phyloP scores from a whole-genome alignment of 2,329 filamentous ascomycete species.

The Fusarium duplospermum region DNA sequence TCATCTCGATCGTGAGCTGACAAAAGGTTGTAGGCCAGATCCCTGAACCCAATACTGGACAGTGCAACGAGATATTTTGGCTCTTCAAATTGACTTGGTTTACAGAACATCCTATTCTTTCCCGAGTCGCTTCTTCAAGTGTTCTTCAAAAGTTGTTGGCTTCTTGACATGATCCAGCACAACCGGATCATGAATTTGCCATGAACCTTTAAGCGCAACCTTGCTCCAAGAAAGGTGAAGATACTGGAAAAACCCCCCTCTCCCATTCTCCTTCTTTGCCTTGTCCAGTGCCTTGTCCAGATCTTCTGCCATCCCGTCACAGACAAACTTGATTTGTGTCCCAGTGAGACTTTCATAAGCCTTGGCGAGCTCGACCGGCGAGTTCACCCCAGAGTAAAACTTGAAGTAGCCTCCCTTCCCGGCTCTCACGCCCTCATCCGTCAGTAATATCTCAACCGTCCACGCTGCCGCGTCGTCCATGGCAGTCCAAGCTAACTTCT shows the following conservation, averaged over 20 bases:
- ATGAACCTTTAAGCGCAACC: not conserved
- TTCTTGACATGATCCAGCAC: not conserved
- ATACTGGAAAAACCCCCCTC: not conserved
- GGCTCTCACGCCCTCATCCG: not conserved
- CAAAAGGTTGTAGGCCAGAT: not conserved
- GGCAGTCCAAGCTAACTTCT: not conserved
- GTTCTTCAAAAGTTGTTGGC: not conserved
- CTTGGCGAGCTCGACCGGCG: not conserved
- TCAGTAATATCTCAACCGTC: not conserved
- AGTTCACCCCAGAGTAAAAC: not conserved
- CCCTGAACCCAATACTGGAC: no score
- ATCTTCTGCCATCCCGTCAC: not conserved
- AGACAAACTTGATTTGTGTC: not conserved
- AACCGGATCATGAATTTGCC: not conserved
- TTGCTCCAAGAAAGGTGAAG: not conserved
- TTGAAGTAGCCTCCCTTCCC: not conserved
- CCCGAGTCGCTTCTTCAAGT: not conserved
- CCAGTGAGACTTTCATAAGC: not conserved
- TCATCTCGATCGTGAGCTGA: not conserved
- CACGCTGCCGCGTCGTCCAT: not conserved
- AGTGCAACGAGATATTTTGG: not conserved
- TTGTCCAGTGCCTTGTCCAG: not conserved
- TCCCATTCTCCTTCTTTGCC: not conserved
- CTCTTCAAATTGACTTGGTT: not conserved
- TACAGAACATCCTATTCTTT: not conserved